These are phyloP conservation scores for Xerocomellus chrysenteron DNA, from an alignment of 768 basidiomycete species.

Conservation along the genomic window DNA sequence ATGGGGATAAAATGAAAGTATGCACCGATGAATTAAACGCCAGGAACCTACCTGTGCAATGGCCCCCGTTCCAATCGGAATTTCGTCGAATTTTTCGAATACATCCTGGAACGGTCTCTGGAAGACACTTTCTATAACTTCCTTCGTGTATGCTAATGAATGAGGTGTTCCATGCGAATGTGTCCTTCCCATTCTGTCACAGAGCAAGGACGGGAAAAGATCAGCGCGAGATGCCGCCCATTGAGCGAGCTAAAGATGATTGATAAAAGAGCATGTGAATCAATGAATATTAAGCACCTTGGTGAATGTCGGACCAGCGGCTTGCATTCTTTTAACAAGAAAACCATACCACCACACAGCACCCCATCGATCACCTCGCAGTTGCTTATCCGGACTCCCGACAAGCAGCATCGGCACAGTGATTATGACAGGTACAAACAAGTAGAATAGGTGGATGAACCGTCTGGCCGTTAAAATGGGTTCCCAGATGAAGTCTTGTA, in stretches of 20 bases:
- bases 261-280: slow-evolving; percentile 8
- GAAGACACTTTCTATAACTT: slow-evolving; percentile 82
- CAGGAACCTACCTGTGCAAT: slow-evolving; percentile 71
- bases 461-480: slow-evolving; percentile 80
- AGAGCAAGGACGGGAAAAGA: slow-evolving; percentile 85
- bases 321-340: slow-evolving; percentile 85
- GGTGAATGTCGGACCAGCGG: slow-evolving; percentile 94
- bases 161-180: slow-evolving; percentile 90
- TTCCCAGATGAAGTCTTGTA: slow-evolving; percentile 71
- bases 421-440: slow-evolving; percentile 88
- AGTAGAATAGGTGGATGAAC: slow-evolving; percentile 76
- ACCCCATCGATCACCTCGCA: slow-evolving; percentile 83
- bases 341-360: slow-evolving; percentile 98
- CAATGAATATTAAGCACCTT: slow-evolving; percentile 57
- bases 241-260: slow-evolving; percentile 73
- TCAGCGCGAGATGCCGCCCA: slow-evolving; percentile 98
- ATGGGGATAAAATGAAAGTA: background rate
- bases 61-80: slow-evolving; percentile 96
- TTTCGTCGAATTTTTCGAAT: slow-evolving; percentile 84
- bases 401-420: slow-evolving; percentile 81
- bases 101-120: slow-evolving; percentile 80
- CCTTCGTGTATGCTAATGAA: slow-evolving; percentile 72
- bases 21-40: background rate
- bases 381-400: slow-evolving; percentile 51
- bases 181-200: slow-evolving; percentile 77